Conservation (phyloP, 2,329 filamentous ascomycete species). For the Arachnopeziza araneosa region DNA sequence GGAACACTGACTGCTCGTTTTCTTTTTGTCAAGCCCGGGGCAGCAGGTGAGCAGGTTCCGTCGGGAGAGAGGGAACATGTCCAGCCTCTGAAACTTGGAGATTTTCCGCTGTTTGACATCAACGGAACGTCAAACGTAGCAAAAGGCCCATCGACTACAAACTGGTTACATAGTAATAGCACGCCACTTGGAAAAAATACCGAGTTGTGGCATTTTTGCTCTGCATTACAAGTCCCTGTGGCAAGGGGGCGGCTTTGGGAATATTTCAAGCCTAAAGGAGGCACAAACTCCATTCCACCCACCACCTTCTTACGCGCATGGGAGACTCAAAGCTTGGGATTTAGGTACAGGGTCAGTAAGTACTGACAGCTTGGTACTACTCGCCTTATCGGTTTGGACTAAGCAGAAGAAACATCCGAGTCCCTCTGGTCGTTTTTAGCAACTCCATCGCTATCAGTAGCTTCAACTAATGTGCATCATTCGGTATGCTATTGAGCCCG, state of each 20-base stretch:
- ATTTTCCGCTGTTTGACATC: neutral
- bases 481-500: too few species aligned
- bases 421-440: neutral
- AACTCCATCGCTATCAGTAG: neutral
- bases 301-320: neutral
- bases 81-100: neutral
- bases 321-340: too few species aligned
- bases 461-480: too few species aligned
- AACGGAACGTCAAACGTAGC: neutral
- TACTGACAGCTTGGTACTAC: neutral
- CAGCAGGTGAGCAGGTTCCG: neutral
- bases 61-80: neutral
- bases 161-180: neutral
- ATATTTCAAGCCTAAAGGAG: neutral
- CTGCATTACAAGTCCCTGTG: neutral
- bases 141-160: neutral
- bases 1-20: neutral
- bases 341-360: neutral
- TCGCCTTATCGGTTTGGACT: too few species aligned
- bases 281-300: neutral
- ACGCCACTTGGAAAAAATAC: neutral
- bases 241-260: neutral
- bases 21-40: neutral
- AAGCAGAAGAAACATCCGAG: neutral
- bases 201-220: neutral